Conservation (phyloP, 495 filamentous ascomycete species). For the Penicillium simplicissimum region DNA sequence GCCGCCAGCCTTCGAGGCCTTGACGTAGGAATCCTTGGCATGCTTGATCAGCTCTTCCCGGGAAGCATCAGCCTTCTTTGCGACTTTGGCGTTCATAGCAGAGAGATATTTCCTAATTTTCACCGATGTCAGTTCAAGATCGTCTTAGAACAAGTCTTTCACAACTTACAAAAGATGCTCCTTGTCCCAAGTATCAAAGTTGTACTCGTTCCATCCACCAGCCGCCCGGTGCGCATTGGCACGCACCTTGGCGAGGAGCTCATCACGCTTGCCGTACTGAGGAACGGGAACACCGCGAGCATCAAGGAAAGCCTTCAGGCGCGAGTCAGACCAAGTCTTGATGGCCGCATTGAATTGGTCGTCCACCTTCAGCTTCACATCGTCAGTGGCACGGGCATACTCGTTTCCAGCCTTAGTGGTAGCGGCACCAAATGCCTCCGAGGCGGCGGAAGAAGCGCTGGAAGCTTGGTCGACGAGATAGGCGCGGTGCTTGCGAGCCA, state of each 20-base stretch:
- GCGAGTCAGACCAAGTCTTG: constrained; percentile 66
- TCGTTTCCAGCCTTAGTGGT: constrained; percentile 80
- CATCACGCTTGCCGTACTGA: constrained; percentile 72
- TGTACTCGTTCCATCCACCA: constrained; percentile 73
- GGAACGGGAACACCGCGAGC: constrained; percentile 65
- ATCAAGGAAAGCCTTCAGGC: constrained; percentile 71
- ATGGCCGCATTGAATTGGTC: constrained; percentile 67
- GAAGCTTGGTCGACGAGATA: constrained; percentile 64
- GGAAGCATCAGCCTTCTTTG: constrained; percentile 62
- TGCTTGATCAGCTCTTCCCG: constrained; percentile 72
- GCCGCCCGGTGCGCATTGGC: constrained; percentile 71
- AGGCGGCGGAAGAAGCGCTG: constrained; percentile 51
- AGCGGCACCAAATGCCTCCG: constrained; percentile 73
- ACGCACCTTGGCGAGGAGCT: constrained; percentile 75
- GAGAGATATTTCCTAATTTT: constrained; percentile 71
- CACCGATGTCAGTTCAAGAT: constrained; percentile 18
- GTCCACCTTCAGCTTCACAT: constrained; percentile 61
- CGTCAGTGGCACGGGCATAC: constrained; percentile 73
- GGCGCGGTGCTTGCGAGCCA: constrained; percentile 86
- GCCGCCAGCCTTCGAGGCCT: constrained; percentile 69
- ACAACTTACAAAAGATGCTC: constrained; percentile 67
- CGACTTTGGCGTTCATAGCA: constrained; percentile 66
- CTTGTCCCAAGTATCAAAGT: constrained; percentile 78
- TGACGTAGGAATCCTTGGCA: constrained; percentile 69
- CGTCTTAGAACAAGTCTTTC: background rate